Evolutionary conservation across 106 monocot genomes (phyloP), one percentile per base, ranked within the genome.

Genomic region (Agapanthus africanus): DNA sequence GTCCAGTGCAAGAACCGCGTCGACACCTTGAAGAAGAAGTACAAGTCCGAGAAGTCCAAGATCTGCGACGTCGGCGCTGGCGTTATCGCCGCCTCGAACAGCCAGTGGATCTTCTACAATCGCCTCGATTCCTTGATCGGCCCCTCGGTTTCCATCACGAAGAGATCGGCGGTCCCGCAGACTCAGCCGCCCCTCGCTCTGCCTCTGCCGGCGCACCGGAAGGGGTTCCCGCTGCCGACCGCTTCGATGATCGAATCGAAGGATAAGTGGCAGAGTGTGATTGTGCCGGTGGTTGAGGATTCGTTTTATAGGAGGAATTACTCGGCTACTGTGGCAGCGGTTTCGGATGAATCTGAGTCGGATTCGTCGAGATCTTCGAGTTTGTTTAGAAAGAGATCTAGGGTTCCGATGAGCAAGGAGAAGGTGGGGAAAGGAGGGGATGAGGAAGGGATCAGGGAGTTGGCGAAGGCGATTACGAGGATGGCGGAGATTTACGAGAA

Each of bases 1-100:
- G 73, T 89, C 27, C 93, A 93, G 78, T 90, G 93, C 77, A 93
- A 93, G 78, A 87, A 93, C 76, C 90, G 93, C 40, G 74, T 93
- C 84, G 93, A 93, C 52, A 93, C 93, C 23, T 63, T 93, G 3
- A 93, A 93, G 90, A 93, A 93, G 78, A 93, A 90, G 84, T 90
- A 87, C 71, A 93, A 90, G 90, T 40, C 70, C 39, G 93, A 93
- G 84, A 79, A 80, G 73, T 42, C 71, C 38, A 70, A 81, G 52
- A 75, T 88, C 47, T 37, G 40, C 21, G 75, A 71, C 52, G 79
- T 68, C 42, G 80, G 67, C 35, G 54, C 39, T 22, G n/a, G n/a
- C n/a, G n/a, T n/a, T n/a, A n/a, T n/a, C n/a, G 18, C 59, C 40
- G 18, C 64, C 36, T 19, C 18, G 15, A 16, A 4, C n/a, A 79